Percentiles rank a stretch among this genome's conserved stretches.
Conservation (phyloP, 140 eudicot species). For the Stevia rebaudiana region DNA sequence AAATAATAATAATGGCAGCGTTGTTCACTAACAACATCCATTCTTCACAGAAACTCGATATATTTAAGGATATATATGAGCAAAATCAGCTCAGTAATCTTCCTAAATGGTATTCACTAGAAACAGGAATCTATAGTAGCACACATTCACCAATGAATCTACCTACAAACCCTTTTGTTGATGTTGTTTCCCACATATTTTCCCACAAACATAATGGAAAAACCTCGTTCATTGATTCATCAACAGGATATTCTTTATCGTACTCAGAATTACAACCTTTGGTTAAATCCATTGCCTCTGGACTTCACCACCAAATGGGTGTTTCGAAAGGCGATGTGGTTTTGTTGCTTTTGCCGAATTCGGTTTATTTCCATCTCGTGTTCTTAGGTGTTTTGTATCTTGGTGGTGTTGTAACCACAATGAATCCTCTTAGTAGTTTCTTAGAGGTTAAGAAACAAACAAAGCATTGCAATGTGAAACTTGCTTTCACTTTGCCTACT, state of each 20-base stretch:
- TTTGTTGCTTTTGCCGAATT: constrained; percentile 55
- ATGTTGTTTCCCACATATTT: constrained; percentile 56
- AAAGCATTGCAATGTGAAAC: constrained; percentile 38
- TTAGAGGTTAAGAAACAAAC: constrained; percentile 53
- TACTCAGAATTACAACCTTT: constrained; percentile 37
- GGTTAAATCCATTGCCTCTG: constrained; percentile 57
- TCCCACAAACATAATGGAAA: constrained; percentile 46
- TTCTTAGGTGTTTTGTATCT: constrained; percentile 50
- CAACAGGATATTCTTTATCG: constrained; percentile 44
- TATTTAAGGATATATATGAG: neutral
- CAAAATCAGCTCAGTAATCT: neutral
- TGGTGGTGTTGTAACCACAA: constrained; percentile 60
- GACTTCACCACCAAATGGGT: constrained; percentile 50
- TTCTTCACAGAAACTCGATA: neutral
- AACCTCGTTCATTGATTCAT: constrained; percentile 56
- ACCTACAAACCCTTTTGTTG: constrained; percentile 54
- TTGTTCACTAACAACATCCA: neutral
- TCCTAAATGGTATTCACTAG: constrained; percentile 45
- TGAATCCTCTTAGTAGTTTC: constrained; percentile 57
- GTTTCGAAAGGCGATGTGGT: constrained; percentile 68
- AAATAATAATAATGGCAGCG: neutral
- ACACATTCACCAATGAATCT: constrained; percentile 33
- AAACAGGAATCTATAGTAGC: constrained; percentile 69
- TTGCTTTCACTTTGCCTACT: constrained; percentile 43
- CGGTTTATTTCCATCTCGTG: constrained; percentile 45